Conservation (phyloP, 2,329 filamentous ascomycete genomes). For the Aspergillus glaucus region DNA sequence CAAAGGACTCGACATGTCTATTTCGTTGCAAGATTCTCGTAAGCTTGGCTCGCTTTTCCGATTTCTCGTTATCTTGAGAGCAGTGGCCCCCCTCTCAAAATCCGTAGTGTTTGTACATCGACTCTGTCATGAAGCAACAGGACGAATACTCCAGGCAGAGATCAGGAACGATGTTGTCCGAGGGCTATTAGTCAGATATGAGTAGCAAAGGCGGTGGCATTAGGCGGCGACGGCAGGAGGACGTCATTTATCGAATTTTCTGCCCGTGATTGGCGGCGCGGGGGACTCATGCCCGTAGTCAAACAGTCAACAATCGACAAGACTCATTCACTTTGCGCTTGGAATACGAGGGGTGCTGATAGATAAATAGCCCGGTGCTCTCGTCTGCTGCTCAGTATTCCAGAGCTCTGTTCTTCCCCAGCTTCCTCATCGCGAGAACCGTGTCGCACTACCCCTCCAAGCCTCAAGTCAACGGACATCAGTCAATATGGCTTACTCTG, state of each 20-base stretch:
- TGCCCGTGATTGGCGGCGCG: constrained; percentile 16
- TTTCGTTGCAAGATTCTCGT: too few relatives aligned
- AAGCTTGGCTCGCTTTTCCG: too few relatives aligned
- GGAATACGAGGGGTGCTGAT: neutral
- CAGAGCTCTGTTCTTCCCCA: neutral
- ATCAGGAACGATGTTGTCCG: too few relatives aligned
- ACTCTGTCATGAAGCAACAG: too few relatives aligned
- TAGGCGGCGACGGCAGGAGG: neutral
- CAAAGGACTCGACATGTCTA: too few relatives aligned
- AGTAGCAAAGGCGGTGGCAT: too few relatives aligned
- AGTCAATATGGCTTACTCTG: constrained; percentile 19
- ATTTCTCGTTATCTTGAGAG: too few relatives aligned
- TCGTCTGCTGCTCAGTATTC: neutral
- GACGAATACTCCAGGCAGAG: too few relatives aligned
- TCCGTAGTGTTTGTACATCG: too few relatives aligned
- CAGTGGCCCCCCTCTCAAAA: too few relatives aligned
- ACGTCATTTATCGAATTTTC: constrained; percentile 8
- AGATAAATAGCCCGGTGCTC: neutral
- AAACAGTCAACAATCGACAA: neutral
- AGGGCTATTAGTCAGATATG: too few relatives aligned
- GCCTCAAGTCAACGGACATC: neutral
- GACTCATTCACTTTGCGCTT: neutral
- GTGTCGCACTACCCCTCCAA: neutral
- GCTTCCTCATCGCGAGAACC: neutral
- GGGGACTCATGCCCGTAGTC: constrained; percentile 10